Evolutionary conservation across 2,329 filamentous ascomycete species (phyloP), one percentile per base, ranked within the genome.

Genomic region (Beauveria brongniartii): DNA sequence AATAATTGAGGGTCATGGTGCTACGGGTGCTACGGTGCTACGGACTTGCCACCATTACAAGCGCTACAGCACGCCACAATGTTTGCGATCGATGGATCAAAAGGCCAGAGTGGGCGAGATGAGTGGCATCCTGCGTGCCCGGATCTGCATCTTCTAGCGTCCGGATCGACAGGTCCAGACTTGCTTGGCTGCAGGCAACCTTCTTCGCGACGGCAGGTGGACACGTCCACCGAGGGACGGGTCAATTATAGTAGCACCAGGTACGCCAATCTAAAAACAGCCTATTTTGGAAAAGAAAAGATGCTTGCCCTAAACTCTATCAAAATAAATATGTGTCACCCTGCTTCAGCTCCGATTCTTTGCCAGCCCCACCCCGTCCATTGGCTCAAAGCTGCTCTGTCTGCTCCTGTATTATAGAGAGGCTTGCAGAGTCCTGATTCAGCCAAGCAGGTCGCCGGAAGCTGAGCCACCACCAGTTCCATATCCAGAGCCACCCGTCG

Each of bases 371-470:
- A 44, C 56, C 26, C 34, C 7, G 20, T 55, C 51, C 22, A 61
- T 61, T 43, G 51, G 52, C 14, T 30, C 43, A 20, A 24, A 43
- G 16, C 30, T n/a, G 30, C n/a, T 16, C 48, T 18, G 8, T 26
- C 41, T 62, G 18, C 20, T 47, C 26, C 18, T 43, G 26, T 41
- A 46, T 41, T 30, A 46, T 48, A 54, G 47, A 10, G n/a, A 43
- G 14, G 41, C n/a, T 26, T 52, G 20, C 18, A 28, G 5, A 24
- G 24, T 26, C 26, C 50, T 40, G 28, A 24, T 58, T 72, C 71
- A 77, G 30, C 79, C 79, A 46, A 82, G 76, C 62, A 82, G 68
- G 69, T 82, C 80, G 61, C 78, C 77, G 52, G 81, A 71, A 22
- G 71, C 72, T 63, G 74, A 72, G 7, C 77, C 78, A 59, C 72